phyloP scores from a whole-genome alignment of 2,329 filamentous ascomycete species.

The Monilinia vaccinii-corymbosi region DNA sequence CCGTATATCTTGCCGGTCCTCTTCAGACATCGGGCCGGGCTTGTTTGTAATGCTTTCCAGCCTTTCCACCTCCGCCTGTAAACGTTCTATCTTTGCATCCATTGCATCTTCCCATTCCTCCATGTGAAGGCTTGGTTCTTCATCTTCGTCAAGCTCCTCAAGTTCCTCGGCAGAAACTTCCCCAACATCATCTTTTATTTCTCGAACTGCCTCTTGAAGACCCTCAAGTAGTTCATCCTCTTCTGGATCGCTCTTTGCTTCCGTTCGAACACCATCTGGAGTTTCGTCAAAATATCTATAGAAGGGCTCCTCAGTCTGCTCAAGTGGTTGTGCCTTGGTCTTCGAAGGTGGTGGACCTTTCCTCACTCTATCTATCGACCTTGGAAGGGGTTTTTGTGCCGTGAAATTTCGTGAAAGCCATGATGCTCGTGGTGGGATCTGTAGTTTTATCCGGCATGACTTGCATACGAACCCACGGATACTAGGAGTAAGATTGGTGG shows the following conservation, averaged over 20 bases:
- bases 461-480: conserved; percentile 27
- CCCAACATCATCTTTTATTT: conserved; percentile 7
- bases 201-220: conserved; percentile 7
- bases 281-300: conserved; percentile 25
- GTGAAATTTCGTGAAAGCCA: conserved; percentile 21
- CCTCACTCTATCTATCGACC: conserved; percentile 3
- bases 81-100: conserved; percentile 5
- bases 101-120: conserved; percentile 8
- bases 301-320: conserved; percentile 6
- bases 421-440: conserved; percentile 15
- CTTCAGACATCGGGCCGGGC: conserved; percentile 12
- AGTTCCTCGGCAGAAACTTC: conserved; percentile 9
- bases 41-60: conserved; percentile 11
- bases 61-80: conserved; percentile 9
- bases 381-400: conserved; percentile 8
- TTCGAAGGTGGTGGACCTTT: neutral
- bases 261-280: conserved; percentile 23
- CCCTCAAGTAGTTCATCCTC: conserved; percentile 7
- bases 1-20: conserved; percentile 11
- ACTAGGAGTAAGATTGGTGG: conserved; percentile 21
- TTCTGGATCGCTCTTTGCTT: conserved; percentile 19
- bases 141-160: conserved; percentile 11
- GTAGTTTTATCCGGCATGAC: conserved; percentile 27
- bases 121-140: conserved; percentile 8
- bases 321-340: neutral